Base-by-base conservation (phyloP, 1,139 yeast genomes). In the Suhomyces choctaworum region DNA sequence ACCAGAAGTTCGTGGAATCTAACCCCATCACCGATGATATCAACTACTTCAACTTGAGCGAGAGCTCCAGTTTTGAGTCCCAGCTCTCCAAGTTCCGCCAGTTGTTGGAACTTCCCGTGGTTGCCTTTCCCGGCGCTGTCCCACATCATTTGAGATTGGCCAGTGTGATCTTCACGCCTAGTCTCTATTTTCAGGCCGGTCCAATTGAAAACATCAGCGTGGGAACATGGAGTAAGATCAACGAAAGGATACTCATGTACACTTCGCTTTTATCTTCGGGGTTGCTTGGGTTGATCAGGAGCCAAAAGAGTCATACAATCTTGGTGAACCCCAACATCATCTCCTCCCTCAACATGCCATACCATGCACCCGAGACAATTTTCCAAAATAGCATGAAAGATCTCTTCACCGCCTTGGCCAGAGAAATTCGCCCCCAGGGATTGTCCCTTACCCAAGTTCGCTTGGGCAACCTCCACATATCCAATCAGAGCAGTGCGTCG, bases 81-180 rank as follows among this genome's bases (percentile, higher is more conserved):
- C 71, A 70, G 26, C 46, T 78, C 21, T 48, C 58, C 16, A 70
- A 70, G 39, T 70, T 80, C 45, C 65, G 68, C 27, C 65, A 63
- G 7, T 52, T 73, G 22, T 53, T 70, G 15, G 54, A 57, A 17
- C 45, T 59, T 24, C 66, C 73, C 10, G 69, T 73, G 34, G 56
- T 61, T 22, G 70, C 77, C 36, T 75, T 78, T 44, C 62, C 69
- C 1, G 80, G 81, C 3, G 82, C 81, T 0, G 58, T 59, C 6
- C 62, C 80, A 4, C 85, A 81, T 48, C 60, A 56, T 28, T 67
- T 81, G 41, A 54, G 60, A 25, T 64, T 82, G n/a, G 68, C 71
- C 3, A 82, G 82, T 4, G 77, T 82, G 14, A 60, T 83, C 9
- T 70, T 82, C 35, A 64, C 84, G 2, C 90, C 90, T 0, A 80